Evolutionary conservation across 192 early-diverging fungal genomes (phyloP).

Genomic region (Umbelopsis sp.): DNA sequence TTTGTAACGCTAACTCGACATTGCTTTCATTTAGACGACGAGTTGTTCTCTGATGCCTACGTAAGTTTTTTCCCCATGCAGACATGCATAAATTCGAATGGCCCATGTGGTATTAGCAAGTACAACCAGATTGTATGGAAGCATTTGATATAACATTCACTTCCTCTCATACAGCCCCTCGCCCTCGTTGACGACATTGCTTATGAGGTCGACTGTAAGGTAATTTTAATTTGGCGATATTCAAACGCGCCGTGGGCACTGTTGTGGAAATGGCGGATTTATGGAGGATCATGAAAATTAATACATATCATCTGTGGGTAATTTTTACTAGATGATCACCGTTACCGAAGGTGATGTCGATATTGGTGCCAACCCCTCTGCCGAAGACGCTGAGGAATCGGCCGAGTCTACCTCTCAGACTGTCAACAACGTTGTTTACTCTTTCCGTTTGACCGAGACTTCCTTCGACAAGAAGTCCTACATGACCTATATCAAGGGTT

Average conservation of each 20-base stretch:
- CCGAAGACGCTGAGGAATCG: conserved; percentile 73
- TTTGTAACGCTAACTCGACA: neutral
- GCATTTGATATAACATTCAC: neutral
- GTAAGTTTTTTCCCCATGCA: conserved; percentile 9
- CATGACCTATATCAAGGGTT: conserved; percentile 90
- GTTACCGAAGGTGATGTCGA: conserved; percentile 74
- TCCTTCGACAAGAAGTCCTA: conserved; percentile 91
- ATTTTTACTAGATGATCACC: conserved; percentile 55
- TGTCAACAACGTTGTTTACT: conserved; percentile 89
- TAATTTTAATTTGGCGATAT: conserved; percentile 22
- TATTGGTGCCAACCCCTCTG: conserved; percentile 92
- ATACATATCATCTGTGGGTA: neutral
- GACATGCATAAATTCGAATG: neutral
- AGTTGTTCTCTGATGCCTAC: conserved; percentile 91
- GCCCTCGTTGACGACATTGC: conserved; percentile 62
- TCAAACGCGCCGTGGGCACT: neutral
- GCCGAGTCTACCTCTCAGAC: conserved; percentile 60
- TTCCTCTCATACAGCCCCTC: conserved; percentile 38
- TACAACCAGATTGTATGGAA: neutral
- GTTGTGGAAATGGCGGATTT: neutral
- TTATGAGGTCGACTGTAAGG: conserved; percentile 81
- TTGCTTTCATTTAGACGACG: conserved; percentile 62
- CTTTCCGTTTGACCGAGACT: conserved; percentile 73
- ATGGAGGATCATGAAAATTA: neutral
- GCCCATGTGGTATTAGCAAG: neutral